Conservation (phyloP, 2,329 filamentous ascomycete species). For the Fusarium sp. region DNA sequence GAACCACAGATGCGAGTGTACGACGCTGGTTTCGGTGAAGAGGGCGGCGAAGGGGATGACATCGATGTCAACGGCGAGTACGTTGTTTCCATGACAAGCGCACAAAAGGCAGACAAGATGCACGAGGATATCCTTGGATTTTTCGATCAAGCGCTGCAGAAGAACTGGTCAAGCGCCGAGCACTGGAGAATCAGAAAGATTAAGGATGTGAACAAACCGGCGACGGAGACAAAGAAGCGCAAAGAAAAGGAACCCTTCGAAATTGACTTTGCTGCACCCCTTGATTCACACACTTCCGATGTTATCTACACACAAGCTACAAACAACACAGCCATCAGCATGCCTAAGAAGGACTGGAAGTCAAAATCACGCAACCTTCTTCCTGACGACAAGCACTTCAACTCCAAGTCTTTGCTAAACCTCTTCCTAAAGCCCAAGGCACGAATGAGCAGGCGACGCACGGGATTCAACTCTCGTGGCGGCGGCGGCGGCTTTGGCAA, state of each 20-base stretch:
- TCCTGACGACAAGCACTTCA: constrained; percentile 98
- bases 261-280: constrained; percentile 87
- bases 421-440: constrained; percentile 97
- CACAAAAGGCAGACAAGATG: constrained; percentile 73
- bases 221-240: constrained; percentile 73
- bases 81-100: constrained; percentile 82
- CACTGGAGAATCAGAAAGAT: constrained; percentile 98
- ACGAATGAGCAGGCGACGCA: constrained; percentile 78
- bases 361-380: constrained; percentile 93
- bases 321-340: constrained; percentile 83
- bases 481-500: constrained; percentile 61
- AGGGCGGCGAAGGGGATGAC: constrained; percentile 57
- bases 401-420: constrained; percentile 88
- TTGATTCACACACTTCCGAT: constrained; percentile 80
- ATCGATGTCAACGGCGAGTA: constrained; percentile 77
- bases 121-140: constrained; percentile 98
- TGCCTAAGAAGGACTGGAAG: constrained; percentile 96
- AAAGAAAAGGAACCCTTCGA: constrained; percentile 98
- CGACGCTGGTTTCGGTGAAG: constrained; percentile 74
- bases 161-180: constrained; percentile 98
- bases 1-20: constrained; percentile 90
- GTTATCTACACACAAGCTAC: constrained; percentile 85
- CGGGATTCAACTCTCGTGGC: constrained; percentile 62
- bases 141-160: constrained; percentile 95
- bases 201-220: constrained; percentile 80